These are phyloP conservation scores for Aspergillus saccharolyticus DNA, from an alignment of 495 filamentous ascomycete species.

Conservation along the genomic window DNA sequence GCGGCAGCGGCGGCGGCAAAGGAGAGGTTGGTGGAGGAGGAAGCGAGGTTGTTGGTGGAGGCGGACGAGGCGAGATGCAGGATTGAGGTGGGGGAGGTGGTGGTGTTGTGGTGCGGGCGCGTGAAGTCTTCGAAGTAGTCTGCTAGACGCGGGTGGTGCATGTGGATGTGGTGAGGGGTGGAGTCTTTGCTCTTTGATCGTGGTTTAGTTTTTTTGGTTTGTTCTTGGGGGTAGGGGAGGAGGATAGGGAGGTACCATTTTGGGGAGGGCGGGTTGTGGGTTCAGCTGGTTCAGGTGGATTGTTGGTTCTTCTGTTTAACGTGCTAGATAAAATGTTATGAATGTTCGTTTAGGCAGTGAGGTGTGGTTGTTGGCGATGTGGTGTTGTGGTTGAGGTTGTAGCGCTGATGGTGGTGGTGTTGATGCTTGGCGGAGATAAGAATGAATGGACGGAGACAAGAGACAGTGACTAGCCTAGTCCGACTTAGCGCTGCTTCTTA, in stretches of 20 bases:
- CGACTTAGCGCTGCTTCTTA: no score
- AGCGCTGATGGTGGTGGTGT: neutral
- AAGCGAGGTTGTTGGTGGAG: conserved; percentile 15
- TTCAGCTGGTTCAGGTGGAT: neutral
- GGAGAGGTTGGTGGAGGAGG: conserved; percentile 17
- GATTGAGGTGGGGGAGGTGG: conserved; percentile 12
- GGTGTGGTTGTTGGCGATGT: neutral
- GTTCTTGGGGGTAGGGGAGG: neutral
- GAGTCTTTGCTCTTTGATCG: conserved; percentile 77
- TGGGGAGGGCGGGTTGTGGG: conserved; percentile 1
- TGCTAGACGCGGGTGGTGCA: conserved; percentile 70
- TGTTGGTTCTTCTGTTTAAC: neutral
- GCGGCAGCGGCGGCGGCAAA: conserved; percentile 15
- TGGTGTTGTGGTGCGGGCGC: conserved; percentile 33
- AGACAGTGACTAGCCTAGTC: neutral
- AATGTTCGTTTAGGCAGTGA: no score
- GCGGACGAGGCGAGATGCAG: neutral
- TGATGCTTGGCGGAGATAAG: neutral
- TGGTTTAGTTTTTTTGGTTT: conserved; percentile 7
- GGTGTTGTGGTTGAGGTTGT: neutral
- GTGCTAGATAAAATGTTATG: no score
- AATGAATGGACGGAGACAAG: neutral
- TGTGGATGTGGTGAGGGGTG: conserved; percentile 80
- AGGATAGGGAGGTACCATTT: conserved; percentile 17
- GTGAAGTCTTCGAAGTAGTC: conserved; percentile 89